Base-by-base conservation (phyloP, 768 basidiomycete genomes). In the Termitomyces sp. region DNA sequence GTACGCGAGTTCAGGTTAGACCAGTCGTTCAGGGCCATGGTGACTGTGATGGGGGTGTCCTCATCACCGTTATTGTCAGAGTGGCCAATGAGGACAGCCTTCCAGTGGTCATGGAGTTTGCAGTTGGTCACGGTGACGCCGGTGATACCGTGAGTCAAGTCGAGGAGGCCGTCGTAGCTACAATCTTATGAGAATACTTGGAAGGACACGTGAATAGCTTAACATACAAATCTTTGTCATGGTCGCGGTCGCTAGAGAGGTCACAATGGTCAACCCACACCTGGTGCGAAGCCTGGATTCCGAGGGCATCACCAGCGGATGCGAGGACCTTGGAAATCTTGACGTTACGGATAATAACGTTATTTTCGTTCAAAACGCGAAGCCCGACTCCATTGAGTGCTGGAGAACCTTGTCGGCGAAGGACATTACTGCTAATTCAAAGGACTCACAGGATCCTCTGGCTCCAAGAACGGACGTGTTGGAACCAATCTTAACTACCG, bases 341-440 rank as follows among this genome's bases (percentile, higher is more conserved):
- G 64, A 80, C 66, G 60, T 80, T 80, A 32, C 79, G 73, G 59
- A 80, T 74, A 65, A 80, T 80, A 53, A 80, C 78, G 56, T 80
- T 79, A 37, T 57, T 64, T 42, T 71, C 72, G 44, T 74, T 62
- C 49, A 77, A 58, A 34, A 79, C 77, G 46, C 78, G 77, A 32
- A 80, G 69, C 2, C 79, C 79, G 59, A 79, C 70, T 46, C 78
- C 78, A 43, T 67, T 66, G 52, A 80, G 76, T 24, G 74, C 77
- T 79, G 9, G 37, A 5, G 53, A 26, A 44, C 5, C 3, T 6
- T 18, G 12, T 49, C 14, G 57, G 37, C 5, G 44, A 31, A 58
- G 14, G 26, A 5, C 27, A 26, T 29, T 29, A 20, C 2, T 37
- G 5, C 10, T 0, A 0, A 3, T 27, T 27, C 26, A 44, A 26